A percentile compares a stretch with the other conserved stretches of the same genome.
Evolutionary conservation across 2,329 filamentous ascomycete species (phyloP).

Genomic region (Cladosporium cucumerinum): DNA sequence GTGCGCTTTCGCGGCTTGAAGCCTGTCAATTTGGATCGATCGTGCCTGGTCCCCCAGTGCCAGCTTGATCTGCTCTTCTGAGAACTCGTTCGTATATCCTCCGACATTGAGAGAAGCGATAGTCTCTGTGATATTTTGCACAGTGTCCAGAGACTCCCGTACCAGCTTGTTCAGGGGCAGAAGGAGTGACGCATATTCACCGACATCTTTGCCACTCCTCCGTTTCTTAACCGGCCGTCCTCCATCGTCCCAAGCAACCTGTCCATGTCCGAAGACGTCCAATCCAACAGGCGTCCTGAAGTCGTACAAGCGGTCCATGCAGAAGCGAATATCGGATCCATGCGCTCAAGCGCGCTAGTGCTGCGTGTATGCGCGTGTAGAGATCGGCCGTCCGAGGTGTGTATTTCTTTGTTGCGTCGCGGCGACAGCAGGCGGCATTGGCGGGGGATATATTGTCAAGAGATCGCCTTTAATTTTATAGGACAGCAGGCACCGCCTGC

Average conservation of each 20-base stretch:
- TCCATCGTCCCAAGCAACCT: slow-evolving; percentile 8
- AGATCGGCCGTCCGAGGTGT: not conserved
- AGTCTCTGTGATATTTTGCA: slow-evolving; percentile 14
- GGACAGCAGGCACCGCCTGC: not conserved
- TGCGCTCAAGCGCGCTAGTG: slow-evolving; percentile 8
- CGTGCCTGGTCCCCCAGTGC: slow-evolving; percentile 12
- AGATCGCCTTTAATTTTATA: not conserved
- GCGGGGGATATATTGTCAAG: not conserved
- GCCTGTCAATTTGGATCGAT: slow-evolving; percentile 6
- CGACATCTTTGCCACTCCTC: slow-evolving; percentile 13
- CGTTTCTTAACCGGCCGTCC: slow-evolving; percentile 17
- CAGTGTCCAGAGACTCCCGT: slow-evolving; percentile 19
- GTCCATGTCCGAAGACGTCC: slow-evolving; percentile 1
- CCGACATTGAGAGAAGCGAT: slow-evolving; percentile 5
- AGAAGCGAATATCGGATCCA: slow-evolving; percentile 9
- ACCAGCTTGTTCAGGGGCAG: slow-evolving; percentile 19
- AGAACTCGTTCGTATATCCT: slow-evolving; percentile 1
- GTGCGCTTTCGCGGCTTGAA: slow-evolving; percentile 10
- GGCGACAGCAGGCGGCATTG: not conserved
- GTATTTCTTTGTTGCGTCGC: not conserved
- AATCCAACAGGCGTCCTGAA: slow-evolving; percentile 15
- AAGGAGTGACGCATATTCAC: slow-evolving; percentile 19
- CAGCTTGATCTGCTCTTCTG: slow-evolving; percentile 18
- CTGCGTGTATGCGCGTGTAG: not conserved
- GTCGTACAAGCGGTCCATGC: slow-evolving; percentile 19